These are phyloP conservation scores for Geosmithia morbida DNA, from an alignment of 2,329 filamentous ascomycete species.

Conservation along the genomic window DNA sequence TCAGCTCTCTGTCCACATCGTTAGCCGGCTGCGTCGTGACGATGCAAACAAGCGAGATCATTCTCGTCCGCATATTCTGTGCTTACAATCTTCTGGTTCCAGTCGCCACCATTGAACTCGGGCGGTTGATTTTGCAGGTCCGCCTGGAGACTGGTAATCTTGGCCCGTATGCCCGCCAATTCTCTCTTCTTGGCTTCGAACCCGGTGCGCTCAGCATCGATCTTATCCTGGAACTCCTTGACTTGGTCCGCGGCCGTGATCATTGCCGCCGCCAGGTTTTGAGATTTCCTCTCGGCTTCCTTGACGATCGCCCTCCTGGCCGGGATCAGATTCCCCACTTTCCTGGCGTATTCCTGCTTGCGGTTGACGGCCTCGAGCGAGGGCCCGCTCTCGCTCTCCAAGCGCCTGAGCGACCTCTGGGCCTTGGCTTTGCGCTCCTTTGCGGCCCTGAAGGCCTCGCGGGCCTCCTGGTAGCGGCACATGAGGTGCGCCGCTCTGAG, in stretches of 20 bases:
- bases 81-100: slow-evolving; percentile 60
- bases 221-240: slow-evolving; percentile 25
- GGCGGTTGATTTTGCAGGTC: slow-evolving; percentile 46
- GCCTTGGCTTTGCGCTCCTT: slow-evolving; percentile 42
- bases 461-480: slow-evolving; percentile 46
- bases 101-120: slow-evolving; percentile 54
- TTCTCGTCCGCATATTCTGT: not conserved
- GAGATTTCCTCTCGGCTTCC: slow-evolving; percentile 35
- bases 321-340: slow-evolving; percentile 39
- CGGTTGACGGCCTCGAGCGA: slow-evolving; percentile 51
- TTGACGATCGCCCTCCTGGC: slow-evolving; percentile 39
- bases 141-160: slow-evolving; percentile 49
- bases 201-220: slow-evolving; percentile 34
- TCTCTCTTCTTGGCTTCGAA: slow-evolving; percentile 37
- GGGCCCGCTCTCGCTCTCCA: slow-evolving; percentile 50
- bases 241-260: slow-evolving; percentile 20
- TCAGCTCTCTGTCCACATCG: slow-evolving; percentile 35
- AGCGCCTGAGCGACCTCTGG: slow-evolving; percentile 36
- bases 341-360: slow-evolving; percentile 52
- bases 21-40: too few species aligned
- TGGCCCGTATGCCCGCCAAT: slow-evolving; percentile 31
- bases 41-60: not conserved
- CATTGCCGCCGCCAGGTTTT: slow-evolving; percentile 25
- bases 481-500: slow-evolving; percentile 53
- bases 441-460: slow-evolving; percentile 28